Base-by-base conservation (phyloP, 2,329 filamentous ascomycete species). In the Fusarium anguioides region DNA sequence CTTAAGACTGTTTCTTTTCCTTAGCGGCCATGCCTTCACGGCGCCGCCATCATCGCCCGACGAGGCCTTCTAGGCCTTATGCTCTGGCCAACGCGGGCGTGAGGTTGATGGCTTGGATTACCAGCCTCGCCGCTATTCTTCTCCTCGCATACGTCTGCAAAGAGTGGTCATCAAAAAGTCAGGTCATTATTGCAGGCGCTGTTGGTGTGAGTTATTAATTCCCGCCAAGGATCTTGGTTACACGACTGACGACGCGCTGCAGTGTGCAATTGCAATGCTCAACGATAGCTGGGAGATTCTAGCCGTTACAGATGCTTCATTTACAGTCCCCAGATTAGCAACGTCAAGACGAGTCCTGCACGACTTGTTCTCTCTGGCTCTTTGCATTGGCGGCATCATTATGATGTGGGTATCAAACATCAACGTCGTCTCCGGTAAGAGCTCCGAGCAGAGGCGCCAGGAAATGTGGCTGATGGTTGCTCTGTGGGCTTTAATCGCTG, bases 231-330 rank as follows among this genome's bases (percentile, higher is more conserved):
- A 44, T 6, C 21, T 18, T 9, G 10, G 35, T 42, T 23, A 23
- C 33, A 63, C 46, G 23, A 64, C 24, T n/a, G 29, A 56, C 66
- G 54, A 63, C 51, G 40, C 45, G 33, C 24, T 27, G 23, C 12
- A 78, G 76, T 70, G 70, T 24, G 66, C 69, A 46, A 69, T 78
- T 17, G 74, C 78, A 23, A 69, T 79, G 54, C 73, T 80, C 64
- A 77, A 77, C 50, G 78, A 80, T 44, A 79, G 76, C 69, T 79
- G 77, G 77, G 76, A 79, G 37, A 71, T 75, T 40, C 53, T 75
- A 44, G 74, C 77, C 5, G 63, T 75, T 15, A 66, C 71, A 8
- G 74, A 78, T 24, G 60, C 68, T 9, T 56, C 71, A 9, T 54
- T 71, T 14, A 70, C 71, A 9, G 73, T 78, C 15, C 58, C 66